These are phyloP conservation scores for Fraxinus sp. DNA, from an alignment of 305 asterid species.

Conservation along the genomic window DNA sequence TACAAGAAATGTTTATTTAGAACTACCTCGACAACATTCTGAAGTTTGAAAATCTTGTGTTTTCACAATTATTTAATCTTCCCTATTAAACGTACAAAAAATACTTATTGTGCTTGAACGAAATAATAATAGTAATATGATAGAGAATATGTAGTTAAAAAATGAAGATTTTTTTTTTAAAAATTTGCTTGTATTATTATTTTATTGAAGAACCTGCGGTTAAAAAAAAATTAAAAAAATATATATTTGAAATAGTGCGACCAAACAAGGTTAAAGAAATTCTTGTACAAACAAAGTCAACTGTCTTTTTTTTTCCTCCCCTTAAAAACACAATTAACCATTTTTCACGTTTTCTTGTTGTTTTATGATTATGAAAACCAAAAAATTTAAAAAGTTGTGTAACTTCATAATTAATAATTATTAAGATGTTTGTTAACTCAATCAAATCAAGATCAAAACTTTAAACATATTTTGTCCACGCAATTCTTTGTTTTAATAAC, in stretches of 20 bases:
- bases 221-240: too few relatives aligned
- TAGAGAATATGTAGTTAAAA: too few relatives aligned
- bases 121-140: too few relatives aligned
- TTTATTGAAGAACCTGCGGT: too few relatives aligned
- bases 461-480: neutral
- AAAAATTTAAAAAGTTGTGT: neutral
- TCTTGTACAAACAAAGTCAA: neutral
- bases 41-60: neutral
- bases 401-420: constrained; percentile 1
- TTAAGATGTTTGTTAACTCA: neutral
- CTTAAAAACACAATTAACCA: neutral
- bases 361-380: neutral
- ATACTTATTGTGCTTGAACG: too few relatives aligned
- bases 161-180: too few relatives aligned
- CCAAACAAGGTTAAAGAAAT: too few relatives aligned
- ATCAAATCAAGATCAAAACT: neutral
- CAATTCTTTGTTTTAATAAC: neutral
- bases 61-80: neutral
- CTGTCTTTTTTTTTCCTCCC: too few relatives aligned
- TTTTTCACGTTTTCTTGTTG: neutral
- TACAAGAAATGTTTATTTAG: neutral
- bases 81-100: neutral
- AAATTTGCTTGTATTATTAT: too few relatives aligned
- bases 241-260: too few relatives aligned
- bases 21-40: too few relatives aligned